Conservation (phyloP, 257 asterid genomes). For the Solanum paucissectum region DNA sequence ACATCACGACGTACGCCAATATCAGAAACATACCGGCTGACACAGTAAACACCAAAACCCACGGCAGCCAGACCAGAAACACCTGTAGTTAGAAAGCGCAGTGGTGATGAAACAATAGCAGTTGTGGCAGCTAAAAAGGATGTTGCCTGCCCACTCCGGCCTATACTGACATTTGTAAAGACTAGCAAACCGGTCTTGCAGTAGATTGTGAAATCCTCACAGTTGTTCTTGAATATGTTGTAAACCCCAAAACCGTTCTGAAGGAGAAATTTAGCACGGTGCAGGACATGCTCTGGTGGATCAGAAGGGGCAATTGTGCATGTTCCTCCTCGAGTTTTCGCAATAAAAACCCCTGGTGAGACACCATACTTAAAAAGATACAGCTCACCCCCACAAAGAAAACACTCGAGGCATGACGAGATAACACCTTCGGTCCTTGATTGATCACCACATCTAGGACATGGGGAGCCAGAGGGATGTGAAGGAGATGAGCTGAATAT, state of each 20-base stretch:
- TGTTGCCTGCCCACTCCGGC: constrained; percentile 83
- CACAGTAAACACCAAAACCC: constrained; percentile 62
- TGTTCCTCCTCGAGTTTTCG: constrained; percentile 84
- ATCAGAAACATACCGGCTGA: constrained; percentile 58
- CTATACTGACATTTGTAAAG: constrained; percentile 39
- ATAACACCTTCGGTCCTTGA: constrained; percentile 52
- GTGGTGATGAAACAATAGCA: constrained; percentile 61
- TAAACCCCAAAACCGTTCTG: constrained; percentile 73
- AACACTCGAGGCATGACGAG: constrained; percentile 83
- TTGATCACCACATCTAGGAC: constrained; percentile 74
- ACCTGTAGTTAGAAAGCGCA: constrained; percentile 59
- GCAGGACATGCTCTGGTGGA: constrained; percentile 46
- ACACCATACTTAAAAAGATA: constrained; percentile 55
- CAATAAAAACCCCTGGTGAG: constrained; percentile 41
- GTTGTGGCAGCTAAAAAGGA: constrained; percentile 57
- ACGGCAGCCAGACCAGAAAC: constrained; percentile 40
- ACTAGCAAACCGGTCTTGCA: constrained; percentile 83
- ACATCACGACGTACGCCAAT: constrained; percentile 81
- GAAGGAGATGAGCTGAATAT: constrained; percentile 69
- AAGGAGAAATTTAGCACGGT: constrained; percentile 69
- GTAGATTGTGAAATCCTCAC: constrained; percentile 86
- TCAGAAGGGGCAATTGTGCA: constrained; percentile 68
- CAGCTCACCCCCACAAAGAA: constrained; percentile 57
- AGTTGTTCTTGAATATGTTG: constrained; percentile 65
- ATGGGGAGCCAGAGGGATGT: constrained; percentile 36